These are phyloP conservation scores for Starmerella riodocensis DNA, from an alignment of 805 yeast genomes.

Conservation along the genomic window DNA sequence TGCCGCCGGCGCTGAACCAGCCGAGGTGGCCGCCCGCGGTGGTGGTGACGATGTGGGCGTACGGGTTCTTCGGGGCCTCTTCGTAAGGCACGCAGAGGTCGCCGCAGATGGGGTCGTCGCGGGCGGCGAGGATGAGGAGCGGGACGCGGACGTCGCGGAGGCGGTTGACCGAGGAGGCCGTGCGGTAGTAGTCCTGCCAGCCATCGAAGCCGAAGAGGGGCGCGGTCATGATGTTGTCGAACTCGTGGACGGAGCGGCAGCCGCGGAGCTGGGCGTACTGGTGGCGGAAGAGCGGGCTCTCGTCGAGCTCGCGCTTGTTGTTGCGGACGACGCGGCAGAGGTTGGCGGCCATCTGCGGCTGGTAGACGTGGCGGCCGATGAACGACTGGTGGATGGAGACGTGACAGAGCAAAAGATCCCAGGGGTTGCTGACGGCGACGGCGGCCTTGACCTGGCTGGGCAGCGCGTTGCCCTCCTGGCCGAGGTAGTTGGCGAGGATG, in stretches of 20 bases:
- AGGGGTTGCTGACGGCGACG: slow-evolving; percentile 50
- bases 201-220: slow-evolving; percentile 51
- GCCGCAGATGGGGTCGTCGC: slow-evolving; percentile 66
- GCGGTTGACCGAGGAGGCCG: slow-evolving; percentile 45
- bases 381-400: slow-evolving; percentile 31
- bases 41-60: slow-evolving; percentile 43
- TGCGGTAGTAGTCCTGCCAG: slow-evolving; percentile 51
- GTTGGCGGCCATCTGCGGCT: slow-evolving; percentile 39
- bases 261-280: slow-evolving; percentile 19
- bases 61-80: slow-evolving; percentile 46
- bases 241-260: slow-evolving; percentile 35
- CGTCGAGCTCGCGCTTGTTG: slow-evolving; percentile 32
- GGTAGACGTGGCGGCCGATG: slow-evolving; percentile 37
- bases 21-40: slow-evolving; percentile 72
- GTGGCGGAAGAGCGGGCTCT: slow-evolving; percentile 23
- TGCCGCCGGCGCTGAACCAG: slow-evolving; percentile 49
- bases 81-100: slow-evolving; percentile 37
- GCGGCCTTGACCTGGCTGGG: slow-evolving; percentile 38
- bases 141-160: slow-evolving; percentile 48
- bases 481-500: slow-evolving; percentile 57
- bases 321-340: slow-evolving; percentile 33
- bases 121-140: slow-evolving; percentile 44
- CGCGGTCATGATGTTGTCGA: slow-evolving; percentile 55
- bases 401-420: slow-evolving; percentile 52
- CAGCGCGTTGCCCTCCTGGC: slow-evolving; percentile 37